Evolutionary conservation across 2,329 filamentous ascomycete species (phyloP), one percentile per base, ranked within the genome.

Genomic region (Cercospora sp.): DNA sequence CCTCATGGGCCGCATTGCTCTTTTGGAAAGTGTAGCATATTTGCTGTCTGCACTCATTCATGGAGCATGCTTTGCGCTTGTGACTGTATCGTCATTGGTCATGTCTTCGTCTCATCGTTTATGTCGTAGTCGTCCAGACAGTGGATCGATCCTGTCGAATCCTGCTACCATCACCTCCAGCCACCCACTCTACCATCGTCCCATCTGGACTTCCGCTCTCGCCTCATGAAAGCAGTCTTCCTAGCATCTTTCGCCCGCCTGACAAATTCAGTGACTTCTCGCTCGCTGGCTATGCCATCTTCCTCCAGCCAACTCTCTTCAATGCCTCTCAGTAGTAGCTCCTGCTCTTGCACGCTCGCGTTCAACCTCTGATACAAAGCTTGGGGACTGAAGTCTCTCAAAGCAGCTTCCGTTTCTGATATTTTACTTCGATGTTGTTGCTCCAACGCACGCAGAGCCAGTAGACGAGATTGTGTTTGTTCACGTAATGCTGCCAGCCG

Each of bases 131-230:
- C 12, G 2, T 23, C 6, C 6, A n/a, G 57, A 13, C 33, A 23
- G 6, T 7, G n/a, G n/a, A 13, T 60, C n/a, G 16, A 60, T 36
- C 57, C 5, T 23, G n/a, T 31, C 0, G 30, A 20, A 23, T 12
- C 30, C n/a, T 23, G 18, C 45, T 28, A 20, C 13, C 28, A 10
- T 58, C 83, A 94, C 76, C 94, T 87, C 95, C 95, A 98, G 0
- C 95, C 95, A 10, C 94, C 94, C 36, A 98, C 94, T 72, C 94
- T 86, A 26, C 94, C 93, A 80, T 98, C 94, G 78, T 98, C 95
- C 95, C 95, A 98, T 74, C 95, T 86, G 75, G 93, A 91, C 80
- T 94, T 96, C 72, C 92, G 87, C 82, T 98, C 95, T 76, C 90
- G 89, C 67, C 95, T 86, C 64, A 94, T 83, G 76, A 95, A 96